Base-by-base conservation (phyloP, 345 rosid species). In the Leavenworthia alabamica region DNA sequence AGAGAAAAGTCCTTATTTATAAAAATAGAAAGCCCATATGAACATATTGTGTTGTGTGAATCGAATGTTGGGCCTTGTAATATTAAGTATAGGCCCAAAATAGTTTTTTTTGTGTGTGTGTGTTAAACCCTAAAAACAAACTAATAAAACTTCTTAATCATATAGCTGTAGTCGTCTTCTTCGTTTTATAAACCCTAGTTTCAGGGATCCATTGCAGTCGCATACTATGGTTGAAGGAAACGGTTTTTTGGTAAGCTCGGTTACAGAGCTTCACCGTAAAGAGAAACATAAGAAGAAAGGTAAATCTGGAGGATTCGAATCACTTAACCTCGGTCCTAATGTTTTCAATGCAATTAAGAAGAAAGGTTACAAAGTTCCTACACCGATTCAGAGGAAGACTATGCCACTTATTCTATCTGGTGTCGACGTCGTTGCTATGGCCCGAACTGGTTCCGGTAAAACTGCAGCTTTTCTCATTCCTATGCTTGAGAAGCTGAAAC, bases 391-490 rank as follows among this genome's bases (percentile, higher is more conserved):
- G 75, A 78, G 97, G 67, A 93, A 87, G 81, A 89, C 99, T 47
- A 89, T 93, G 97, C 99, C 99, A 0, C 74, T 89, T 44, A 93
- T 89, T 45, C 96, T 93, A 65, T 71, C 94, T 32, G 99, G 99
- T n/a, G 61, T 62, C 54, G 99, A 93, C 7, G 95, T 89, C 60
- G 99, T 93, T 6, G 97, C 99, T 56, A 93, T 93, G 99, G 96
- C 99, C 3, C 83, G 99, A 15, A 93, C 99, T 1, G 99, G 99
- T 44, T 93, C 99, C 2, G 99, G 99, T 0, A 93, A 93, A 66
- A 93, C 97, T 11, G 97, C 97, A 0, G 99, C 97, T 8, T 93
- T 93, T 67, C 77, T 93, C 9, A 70, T 93, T 7, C 99, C 99
- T 4, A 89, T 93, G 99, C 78, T 93, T 8, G 86, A 93, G 85